Conservation (phyloP, 768 basidiomycete genomes). For the Guyanaporus albipodus region DNA sequence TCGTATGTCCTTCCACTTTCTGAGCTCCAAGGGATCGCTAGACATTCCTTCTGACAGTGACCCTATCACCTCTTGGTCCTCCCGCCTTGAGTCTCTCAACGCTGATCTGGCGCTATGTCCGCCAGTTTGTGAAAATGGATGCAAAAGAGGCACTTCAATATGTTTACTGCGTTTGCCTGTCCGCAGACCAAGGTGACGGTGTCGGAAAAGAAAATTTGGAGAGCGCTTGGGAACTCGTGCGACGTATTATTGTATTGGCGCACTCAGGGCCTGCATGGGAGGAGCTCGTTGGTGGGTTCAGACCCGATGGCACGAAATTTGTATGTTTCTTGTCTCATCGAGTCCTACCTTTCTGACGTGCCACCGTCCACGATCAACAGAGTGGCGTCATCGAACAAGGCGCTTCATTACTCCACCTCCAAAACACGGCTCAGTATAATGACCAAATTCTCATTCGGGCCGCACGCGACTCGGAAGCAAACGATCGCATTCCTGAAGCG, state of each 20-base stretch:
- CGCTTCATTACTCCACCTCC: conserved; percentile 68
- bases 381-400: conserved; percentile 86
- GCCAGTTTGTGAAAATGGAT: conserved; percentile 89
- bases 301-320: conserved; percentile 84
- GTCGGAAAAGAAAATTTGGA: conserved; percentile 85
- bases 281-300: conserved; percentile 90
- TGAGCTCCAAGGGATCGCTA: neutral
- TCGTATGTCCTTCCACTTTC: conserved; percentile 43
- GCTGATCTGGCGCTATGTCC: conserved; percentile 87
- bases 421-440: conserved; percentile 65
- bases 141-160: conserved; percentile 94
- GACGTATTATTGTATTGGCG: conserved; percentile 74
- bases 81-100: conserved; percentile 80
- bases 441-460: conserved; percentile 80
- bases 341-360: neutral
- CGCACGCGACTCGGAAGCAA: conserved; percentile 76
- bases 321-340: conserved; percentile 45
- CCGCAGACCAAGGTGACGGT: conserved; percentile 63
- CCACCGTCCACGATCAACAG: conserved; percentile 36
- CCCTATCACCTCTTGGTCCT: conserved; percentile 59
- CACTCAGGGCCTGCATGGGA: conserved; percentile 85
- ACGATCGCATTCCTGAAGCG: conserved; percentile 82
- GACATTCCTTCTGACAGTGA: conserved; percentile 44
- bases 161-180: conserved; percentile 80
- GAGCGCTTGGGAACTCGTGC: conserved; percentile 72